Base-by-base conservation (phyloP, 2,329 filamentous ascomycete species). In the Canariomyces notabilis region DNA sequence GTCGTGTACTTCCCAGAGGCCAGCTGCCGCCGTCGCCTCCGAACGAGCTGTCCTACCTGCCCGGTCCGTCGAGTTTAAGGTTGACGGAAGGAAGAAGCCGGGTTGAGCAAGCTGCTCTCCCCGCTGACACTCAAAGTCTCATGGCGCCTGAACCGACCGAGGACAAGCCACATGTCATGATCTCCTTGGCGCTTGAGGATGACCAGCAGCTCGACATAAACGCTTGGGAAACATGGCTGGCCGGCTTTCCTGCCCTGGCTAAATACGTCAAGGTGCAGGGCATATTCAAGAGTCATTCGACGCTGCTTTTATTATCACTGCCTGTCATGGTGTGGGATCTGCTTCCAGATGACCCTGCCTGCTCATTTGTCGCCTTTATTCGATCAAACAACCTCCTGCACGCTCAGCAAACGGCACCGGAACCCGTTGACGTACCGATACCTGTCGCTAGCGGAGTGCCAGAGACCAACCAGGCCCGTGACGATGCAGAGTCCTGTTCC, bases 221-320 rank as follows among this genome's bases (percentile, higher is more conserved):
- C 46, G 75, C 75, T 4, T 81, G 77, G 76, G 72, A 80, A 56
- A 69, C 72, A 44, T 81, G 77, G 77, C 66, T 81, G 3, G 62
- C 67, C 21, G 70, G 67, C 15, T 79, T 80, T 50, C 77, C 78
- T 0, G 73, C 75, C 2, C 64, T 81, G 45, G 77, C 77, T 34
- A 80, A 76, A 53, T 76, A 79, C 51, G 76, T 79, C 60, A 79
- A 79, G 55, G 72, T 82, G 5, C 77, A 82, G 55, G 77, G 76
- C 7, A 70, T 80, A 1, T 82, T 80, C 61, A 79, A 78, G 56
- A 81, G 77, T 40, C 76, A 80, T 54, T 81, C 78, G 0, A 81
- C 75, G 0, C 61, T 81, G 34, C 67, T 82, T 5, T 61, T 81
- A 6, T 61, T 81, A 2, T 81, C 78, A 0, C 66, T 82, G 58